Percentiles rank a stretch among this genome's conserved stretches.
Conservation (phyloP, 2,329 filamentous ascomycete genomes). For the Aspergillus pseudoviridinutans region DNA sequence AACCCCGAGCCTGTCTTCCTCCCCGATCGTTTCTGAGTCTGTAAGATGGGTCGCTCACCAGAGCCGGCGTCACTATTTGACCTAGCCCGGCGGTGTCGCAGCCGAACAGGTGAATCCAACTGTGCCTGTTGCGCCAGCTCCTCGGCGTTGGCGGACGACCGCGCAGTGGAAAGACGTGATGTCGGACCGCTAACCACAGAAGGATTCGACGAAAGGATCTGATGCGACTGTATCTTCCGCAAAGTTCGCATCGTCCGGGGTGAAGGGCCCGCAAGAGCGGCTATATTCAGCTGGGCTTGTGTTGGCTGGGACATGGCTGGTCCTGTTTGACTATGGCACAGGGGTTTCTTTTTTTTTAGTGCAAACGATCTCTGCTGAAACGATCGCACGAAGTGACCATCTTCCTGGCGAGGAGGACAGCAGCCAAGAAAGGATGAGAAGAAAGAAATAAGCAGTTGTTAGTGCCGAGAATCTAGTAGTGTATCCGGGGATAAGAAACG, state of each 20-base stretch:
- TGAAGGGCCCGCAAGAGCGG: conserved; percentile 24
- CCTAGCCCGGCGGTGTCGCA: conserved; percentile 51
- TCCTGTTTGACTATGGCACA: conserved; percentile 1
- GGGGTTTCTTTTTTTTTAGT: background rate
- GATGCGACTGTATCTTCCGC: conserved; percentile 71
- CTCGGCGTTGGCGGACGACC: conserved; percentile 18
- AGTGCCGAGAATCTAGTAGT: background rate
- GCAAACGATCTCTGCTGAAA: conserved; percentile 1
- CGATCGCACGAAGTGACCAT: conserved; percentile 17
- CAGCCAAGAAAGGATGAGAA: background rate
- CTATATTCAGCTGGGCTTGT: conserved; percentile 21
- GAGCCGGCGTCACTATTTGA: conserved; percentile 69
- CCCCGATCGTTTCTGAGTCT: conserved; percentile 31
- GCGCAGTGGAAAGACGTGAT: conserved; percentile 40
- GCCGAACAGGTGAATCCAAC: conserved; percentile 25
- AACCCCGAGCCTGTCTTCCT: conserved; percentile 45
- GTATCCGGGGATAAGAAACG: background rate
- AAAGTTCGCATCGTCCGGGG: conserved; percentile 61
- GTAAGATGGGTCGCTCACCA: conserved; percentile 26
- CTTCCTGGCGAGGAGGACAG: conserved; percentile 10
- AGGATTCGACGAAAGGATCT: conserved; percentile 54
- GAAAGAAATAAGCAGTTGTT: background rate
- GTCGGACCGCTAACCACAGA: conserved; percentile 63
- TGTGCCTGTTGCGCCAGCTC: conserved; percentile 23
- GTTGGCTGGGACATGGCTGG: conserved; percentile 15